Conservation (phyloP, 2,329 filamentous ascomycete species). For the Podosphaera leucotricha region DNA sequence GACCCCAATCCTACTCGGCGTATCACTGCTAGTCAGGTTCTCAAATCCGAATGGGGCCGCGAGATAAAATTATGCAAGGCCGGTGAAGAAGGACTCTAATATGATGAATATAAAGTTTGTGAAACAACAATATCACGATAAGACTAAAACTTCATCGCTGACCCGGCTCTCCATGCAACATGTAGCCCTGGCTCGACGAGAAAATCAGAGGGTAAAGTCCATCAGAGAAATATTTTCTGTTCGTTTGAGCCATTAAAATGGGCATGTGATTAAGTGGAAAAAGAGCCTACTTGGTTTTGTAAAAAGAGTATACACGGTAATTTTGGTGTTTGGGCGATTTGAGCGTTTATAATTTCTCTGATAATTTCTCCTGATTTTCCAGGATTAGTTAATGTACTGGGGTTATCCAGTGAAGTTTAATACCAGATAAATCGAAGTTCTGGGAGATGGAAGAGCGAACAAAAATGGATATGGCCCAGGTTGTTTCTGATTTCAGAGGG, state of each 20-base stretch:
- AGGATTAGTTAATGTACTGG: too few relatives aligned
- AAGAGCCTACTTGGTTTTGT: background rate
- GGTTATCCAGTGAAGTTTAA: too few relatives aligned
- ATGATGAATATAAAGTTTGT: slow-evolving; percentile 20
- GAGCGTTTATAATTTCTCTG: background rate
- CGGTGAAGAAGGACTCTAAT: slow-evolving; percentile 77
- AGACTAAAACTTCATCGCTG: background rate
- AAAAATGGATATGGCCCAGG: too few relatives aligned
- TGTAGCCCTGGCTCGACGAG: background rate
- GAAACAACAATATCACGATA: background rate
- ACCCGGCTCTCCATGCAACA: background rate
- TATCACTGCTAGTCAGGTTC: slow-evolving; percentile 84
- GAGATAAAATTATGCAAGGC: slow-evolving; percentile 95
- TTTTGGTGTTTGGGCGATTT: background rate
- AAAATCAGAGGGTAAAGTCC: background rate
- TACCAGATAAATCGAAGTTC: too few relatives aligned
- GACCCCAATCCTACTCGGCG: slow-evolving; percentile 83
- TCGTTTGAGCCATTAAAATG: background rate
- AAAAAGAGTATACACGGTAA: background rate
- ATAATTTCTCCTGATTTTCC: too few relatives aligned
- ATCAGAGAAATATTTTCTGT: background rate
- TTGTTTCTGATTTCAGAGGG: too few relatives aligned
- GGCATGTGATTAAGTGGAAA: background rate
- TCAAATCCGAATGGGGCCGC: slow-evolving; percentile 91
- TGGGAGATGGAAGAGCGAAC: too few relatives aligned